A percentile compares a stretch with the other conserved stretches of the same genome.
Conservation (phyloP, 768 basidiomycete species). For the Grammothele lineata region DNA sequence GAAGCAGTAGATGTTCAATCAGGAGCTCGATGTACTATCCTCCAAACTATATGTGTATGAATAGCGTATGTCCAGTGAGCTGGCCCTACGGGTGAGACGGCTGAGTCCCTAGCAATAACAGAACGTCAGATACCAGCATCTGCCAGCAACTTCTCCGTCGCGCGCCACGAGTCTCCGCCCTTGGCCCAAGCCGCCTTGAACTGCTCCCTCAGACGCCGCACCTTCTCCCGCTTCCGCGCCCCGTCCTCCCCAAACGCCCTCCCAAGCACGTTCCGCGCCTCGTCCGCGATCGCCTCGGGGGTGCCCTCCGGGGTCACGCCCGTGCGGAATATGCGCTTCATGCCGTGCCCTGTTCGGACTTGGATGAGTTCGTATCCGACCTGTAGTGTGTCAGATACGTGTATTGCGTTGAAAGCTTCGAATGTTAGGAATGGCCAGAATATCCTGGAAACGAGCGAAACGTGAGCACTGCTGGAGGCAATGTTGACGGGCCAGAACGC, state of each 20-base stretch:
- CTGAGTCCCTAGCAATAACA: no score
- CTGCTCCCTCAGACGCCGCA: conserved; percentile 2
- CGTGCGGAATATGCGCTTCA: conserved; percentile 13
- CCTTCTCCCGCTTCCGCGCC: conserved; percentile 18
- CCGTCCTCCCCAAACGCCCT: conserved; percentile 23
- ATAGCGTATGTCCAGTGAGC: no score
- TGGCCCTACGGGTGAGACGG: no score
- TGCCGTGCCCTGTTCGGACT: conserved; percentile 19
- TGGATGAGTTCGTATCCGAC: conserved; percentile 26
- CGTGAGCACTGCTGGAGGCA: not conserved
- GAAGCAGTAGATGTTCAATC: conserved; percentile 11
- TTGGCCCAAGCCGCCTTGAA: conserved; percentile 6
- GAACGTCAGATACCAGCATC: not conserved
- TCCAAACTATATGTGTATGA: no score
- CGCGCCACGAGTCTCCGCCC: not conserved
- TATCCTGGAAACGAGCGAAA: conserved; percentile 16
- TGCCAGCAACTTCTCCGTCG: conserved; percentile 5
- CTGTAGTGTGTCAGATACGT: conserved; percentile 18
- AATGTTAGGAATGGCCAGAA: conserved; percentile 24
- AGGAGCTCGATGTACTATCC: no score
- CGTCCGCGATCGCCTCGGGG: conserved; percentile 18
- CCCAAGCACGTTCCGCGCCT: conserved; percentile 17
- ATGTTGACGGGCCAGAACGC: not conserved
- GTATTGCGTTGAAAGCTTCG: conserved; percentile 21
- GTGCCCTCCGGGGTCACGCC: conserved; percentile 18